phyloP scores from a whole-genome alignment of 2,329 filamentous ascomycete genomes.

The Stachybotrys elegans region DNA sequence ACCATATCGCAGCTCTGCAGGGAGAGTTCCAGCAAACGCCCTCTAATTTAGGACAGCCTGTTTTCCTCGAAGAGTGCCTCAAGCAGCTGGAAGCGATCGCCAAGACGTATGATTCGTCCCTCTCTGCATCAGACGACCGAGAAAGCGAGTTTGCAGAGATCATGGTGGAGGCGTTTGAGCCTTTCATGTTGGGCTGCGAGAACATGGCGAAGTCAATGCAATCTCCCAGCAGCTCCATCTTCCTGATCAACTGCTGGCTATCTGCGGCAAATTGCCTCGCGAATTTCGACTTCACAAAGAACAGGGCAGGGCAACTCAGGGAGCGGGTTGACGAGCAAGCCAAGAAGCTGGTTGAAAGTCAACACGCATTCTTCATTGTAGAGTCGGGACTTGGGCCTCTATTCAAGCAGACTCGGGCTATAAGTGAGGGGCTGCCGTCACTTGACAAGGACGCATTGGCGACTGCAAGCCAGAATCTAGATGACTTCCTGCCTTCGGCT shows the following conservation, averaged over 20 bases:
- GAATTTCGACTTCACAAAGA: conserved; percentile 58
- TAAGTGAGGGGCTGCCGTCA: no score
- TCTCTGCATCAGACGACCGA: conserved; percentile 53
- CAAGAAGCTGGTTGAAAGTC: conserved; percentile 57
- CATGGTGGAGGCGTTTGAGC: conserved; percentile 75
- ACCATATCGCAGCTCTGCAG: conserved; percentile 72
- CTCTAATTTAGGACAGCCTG: conserved; percentile 69
- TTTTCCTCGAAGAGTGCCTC: conserved; percentile 76
- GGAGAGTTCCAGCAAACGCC: conserved; percentile 65
- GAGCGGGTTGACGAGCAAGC: conserved; percentile 50
- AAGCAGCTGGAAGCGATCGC: conserved; percentile 74
- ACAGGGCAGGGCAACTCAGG: conserved; percentile 50
- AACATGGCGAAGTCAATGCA: conserved; percentile 59
- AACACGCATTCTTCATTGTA: conserved; percentile 67
- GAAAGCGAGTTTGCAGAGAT: conserved; percentile 71
- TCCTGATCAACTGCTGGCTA: conserved; percentile 67
- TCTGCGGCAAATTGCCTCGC: conserved; percentile 51
- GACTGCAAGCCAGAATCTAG: conserved; percentile 68
- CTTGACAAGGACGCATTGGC: conserved; percentile 51
- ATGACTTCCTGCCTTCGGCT: conserved; percentile 88
- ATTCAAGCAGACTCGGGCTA: conserved; percentile 52
- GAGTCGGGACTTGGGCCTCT: conserved; percentile 69
- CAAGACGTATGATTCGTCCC: conserved; percentile 80
- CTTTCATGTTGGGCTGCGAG: conserved; percentile 73
- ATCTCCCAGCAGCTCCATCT: conserved; percentile 59